phyloP scores from a whole-genome alignment of 805 yeast species.

The Brettanomyces bruxellensis region DNA sequence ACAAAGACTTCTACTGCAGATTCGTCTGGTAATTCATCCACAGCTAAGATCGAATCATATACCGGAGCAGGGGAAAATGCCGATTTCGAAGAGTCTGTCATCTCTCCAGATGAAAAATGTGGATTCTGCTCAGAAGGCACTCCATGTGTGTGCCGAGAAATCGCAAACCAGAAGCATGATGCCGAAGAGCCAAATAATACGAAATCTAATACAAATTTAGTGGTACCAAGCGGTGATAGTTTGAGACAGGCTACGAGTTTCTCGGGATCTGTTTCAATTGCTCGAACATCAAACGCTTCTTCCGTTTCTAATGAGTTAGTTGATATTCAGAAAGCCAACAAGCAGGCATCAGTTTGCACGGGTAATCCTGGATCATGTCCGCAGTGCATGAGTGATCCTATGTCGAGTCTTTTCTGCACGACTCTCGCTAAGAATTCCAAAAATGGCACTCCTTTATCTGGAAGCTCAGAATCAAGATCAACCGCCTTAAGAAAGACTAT shows the following conservation, averaged over 20 bases:
- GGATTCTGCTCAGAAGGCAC: constrained; percentile 92
- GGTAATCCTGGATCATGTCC: constrained; percentile 84
- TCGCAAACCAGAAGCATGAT: constrained; percentile 37
- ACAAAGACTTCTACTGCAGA: background rate
- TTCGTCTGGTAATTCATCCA: background rate
- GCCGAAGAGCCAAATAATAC: constrained; percentile 6
- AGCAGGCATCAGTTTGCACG: constrained; percentile 46
- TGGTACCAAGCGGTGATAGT: constrained; percentile 6
- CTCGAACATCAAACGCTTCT: too few relatives aligned
- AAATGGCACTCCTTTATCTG: background rate
- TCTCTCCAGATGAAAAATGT: constrained; percentile 52
- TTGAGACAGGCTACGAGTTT: constrained; percentile 3
- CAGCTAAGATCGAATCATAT: background rate
- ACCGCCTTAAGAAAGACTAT: background rate
- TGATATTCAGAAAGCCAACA: constrained; percentile 4
- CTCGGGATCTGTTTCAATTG: background rate
- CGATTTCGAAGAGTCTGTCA: constrained; percentile 36
- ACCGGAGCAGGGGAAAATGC: background rate
- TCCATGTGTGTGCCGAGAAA: constrained; percentile 87
- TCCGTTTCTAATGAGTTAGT: too few relatives aligned
- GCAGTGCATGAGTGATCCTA: constrained; percentile 79
- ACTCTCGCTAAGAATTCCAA: constrained; percentile 46
- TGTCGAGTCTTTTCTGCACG: constrained; percentile 82
- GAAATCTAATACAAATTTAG: constrained; percentile 3
- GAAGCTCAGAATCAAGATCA: background rate